Evolutionary conservation across 2,329 filamentous ascomycete species (phyloP), one percentile per base, ranked within the genome.

Genomic region (Intubia oerlemansii): DNA sequence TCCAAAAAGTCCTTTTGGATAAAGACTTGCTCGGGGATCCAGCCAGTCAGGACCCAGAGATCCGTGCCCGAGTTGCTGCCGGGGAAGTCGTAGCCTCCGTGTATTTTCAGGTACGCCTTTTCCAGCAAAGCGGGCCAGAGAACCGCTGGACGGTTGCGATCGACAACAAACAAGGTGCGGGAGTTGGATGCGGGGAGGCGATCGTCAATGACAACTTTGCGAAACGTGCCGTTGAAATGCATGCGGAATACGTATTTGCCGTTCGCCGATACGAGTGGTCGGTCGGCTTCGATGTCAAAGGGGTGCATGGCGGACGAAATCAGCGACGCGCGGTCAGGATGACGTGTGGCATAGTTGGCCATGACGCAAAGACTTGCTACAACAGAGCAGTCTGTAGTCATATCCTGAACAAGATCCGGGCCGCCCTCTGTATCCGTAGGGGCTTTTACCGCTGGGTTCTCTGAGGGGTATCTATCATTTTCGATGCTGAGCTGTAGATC

Each of bases 11-110:
- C 81, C 37, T 88, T 14, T 7, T 92, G 82, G 2, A 95, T 56
- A 41, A 92, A 92, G 2, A 95, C 56, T 47, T 98, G 88, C 50
- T 98, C 84, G 0, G 88, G 88, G 28, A 98, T 82, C 88, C 88
- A 98, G 17, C 88, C 85, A 0, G 78, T 91, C 31, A 98, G 52
- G 2, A 90, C 75, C 68, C 80, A 91, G 4, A 98, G 53, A 49
- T 98, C 88, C 3, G 85, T 95, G 9, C 81, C 84, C 1, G 85
- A 95, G 47, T 95, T 95, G 43, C 88, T 95, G 7, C 88, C 88
- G 0, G 88, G 85, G 39, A 98, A 98, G 44, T 98, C 84, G 46
- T 98, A 98, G 19, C 88, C 88, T 17, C 88, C 88, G 32, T 85
- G 68, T 9, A 95, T 69, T 53, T 95, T 98, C 2, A 98, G 57